Base-by-base conservation (phyloP, 192 early-diverging fungal genomes). In the Phlyctochytrium planicorne region DNA sequence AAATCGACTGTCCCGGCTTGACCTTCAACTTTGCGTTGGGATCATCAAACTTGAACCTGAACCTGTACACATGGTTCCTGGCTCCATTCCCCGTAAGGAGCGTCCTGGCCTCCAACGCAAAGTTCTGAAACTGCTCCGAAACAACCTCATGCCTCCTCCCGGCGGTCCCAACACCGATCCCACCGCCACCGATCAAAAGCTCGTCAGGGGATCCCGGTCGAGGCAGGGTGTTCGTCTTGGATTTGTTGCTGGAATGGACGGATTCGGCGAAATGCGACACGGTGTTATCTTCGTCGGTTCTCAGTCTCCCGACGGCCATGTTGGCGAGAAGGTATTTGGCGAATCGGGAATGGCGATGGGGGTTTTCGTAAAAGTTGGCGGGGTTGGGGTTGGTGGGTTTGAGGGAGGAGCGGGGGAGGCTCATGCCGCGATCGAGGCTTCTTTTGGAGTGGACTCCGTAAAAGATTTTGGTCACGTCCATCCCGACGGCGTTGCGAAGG, bases 291-390 rank as follows among this genome's bases (percentile, higher is more conserved):
- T n/a, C n/a, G n/a, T n/a, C n/a, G n/a, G n/a, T n/a, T n/a, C n/a
- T n/a, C n/a, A 72, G 64, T 36, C 40, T 62, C 30, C 76, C 76
- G n/a, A 77, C 66, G 0, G 76, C 76, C 40, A 75, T 10, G 23
- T 36, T 52, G 1, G 72, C 53, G 33, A 77, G 59, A 25, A 74
- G 29, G 35, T 52, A 65, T 30, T 70, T 60, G 3, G 76, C 76
- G 16, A 77, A 66, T 17, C 76, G 62, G 0, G 72, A 75, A 50
- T 78, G 76, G 27, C 47, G n/a, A 34, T 78, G 69, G 3, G 61
- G 55, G 1, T 69, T 31, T 6, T 10, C 10, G 55, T 14, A 14
- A 27, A 36, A 10, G 55, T 57, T 6, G 55, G 27, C 10, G 25
- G 10, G 14, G 20, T 29, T 29, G 55, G 55, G 55, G 6, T 57